Evolutionary conservation across 768 basidiomycete species (phyloP).

Genomic region (Naganishia kalamii): DNA sequence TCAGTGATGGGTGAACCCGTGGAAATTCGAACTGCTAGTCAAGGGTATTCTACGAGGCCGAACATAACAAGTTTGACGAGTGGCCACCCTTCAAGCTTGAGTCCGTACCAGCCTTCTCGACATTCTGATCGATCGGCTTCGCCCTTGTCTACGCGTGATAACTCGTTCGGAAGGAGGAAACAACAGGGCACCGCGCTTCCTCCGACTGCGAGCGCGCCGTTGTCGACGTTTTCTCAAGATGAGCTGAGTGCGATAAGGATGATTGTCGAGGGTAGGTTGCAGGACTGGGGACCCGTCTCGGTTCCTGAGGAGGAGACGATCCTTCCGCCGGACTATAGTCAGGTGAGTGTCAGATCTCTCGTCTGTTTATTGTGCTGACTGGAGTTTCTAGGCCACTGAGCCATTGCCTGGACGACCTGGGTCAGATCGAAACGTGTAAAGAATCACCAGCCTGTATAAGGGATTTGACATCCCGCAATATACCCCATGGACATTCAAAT

Average conservation of each 20-base stretch:
- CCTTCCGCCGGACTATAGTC: constrained; percentile 4
- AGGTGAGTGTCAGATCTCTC: too few relatives aligned
- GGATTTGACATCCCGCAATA: neutral
- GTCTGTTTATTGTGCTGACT: too few relatives aligned
- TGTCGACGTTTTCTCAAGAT: neutral
- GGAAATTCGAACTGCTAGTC: constrained; percentile 6
- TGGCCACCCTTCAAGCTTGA: neutral
- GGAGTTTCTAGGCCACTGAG: neutral
- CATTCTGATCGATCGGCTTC: neutral
- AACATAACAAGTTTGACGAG: neutral
- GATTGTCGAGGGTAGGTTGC: neutral
- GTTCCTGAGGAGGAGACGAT: neutral
- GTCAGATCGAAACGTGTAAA: neutral
- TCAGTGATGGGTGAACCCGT: neutral
- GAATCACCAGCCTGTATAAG: neutral
- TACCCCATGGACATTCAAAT: neutral
- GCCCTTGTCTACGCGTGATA: neutral
- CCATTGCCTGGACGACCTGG: neutral
- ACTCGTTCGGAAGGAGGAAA: neutral
- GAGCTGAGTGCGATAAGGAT: neutral
- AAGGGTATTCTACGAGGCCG: neutral
- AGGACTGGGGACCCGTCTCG: constrained; percentile 5
- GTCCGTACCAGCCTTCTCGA: neutral
- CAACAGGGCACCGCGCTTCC: neutral
- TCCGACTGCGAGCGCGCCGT: neutral